phyloP scores from a whole-genome alignment of 2,329 filamentous ascomycete genomes.

The Cytospora chrysosperma region DNA sequence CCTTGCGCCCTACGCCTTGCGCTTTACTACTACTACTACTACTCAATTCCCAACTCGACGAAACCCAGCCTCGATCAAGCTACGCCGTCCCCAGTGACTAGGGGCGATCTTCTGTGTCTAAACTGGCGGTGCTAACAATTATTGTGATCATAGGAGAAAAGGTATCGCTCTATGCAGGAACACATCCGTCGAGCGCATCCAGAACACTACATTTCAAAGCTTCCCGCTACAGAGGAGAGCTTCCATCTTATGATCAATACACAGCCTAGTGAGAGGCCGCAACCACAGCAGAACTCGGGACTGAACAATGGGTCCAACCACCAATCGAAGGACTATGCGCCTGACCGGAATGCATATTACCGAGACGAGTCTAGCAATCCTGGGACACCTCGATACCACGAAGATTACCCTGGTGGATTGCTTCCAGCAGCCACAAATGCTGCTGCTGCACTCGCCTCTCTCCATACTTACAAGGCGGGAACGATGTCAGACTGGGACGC shows the following conservation, averaged over 20 bases:
- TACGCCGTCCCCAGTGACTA: background rate
- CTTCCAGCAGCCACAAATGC: constrained; percentile 71
- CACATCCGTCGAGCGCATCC: constrained; percentile 97
- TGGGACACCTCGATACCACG: constrained; percentile 66
- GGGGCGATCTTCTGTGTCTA: background rate
- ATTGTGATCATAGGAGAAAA: constrained; percentile 34
- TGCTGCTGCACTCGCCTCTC: constrained; percentile 81
- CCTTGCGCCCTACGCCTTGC: constrained; percentile 14
- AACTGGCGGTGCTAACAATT: constrained; percentile 25
- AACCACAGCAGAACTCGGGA: constrained; percentile 35
- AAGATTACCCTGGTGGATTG: constrained; percentile 65
- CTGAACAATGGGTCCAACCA: constrained; percentile 23
- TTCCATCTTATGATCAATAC: constrained; percentile 96
- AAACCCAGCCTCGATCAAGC: background rate
- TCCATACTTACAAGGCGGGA: constrained; percentile 65
- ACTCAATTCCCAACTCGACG: constrained; percentile 18
- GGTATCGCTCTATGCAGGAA: constrained; percentile 98
- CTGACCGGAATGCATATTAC: constrained; percentile 66
- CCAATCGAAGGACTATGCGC: constrained; percentile 49
- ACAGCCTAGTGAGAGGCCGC: constrained; percentile 56
- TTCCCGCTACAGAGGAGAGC: constrained; percentile 97
- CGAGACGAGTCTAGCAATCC: constrained; percentile 65
- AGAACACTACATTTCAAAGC: constrained; percentile 96
- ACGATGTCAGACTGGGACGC: constrained; percentile 75
- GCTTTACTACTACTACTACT: constrained; percentile 11